These are phyloP conservation scores for Apiotrichum montevideense DNA, from an alignment of 1,284 basidiomycete species.

Conservation along the genomic window DNA sequence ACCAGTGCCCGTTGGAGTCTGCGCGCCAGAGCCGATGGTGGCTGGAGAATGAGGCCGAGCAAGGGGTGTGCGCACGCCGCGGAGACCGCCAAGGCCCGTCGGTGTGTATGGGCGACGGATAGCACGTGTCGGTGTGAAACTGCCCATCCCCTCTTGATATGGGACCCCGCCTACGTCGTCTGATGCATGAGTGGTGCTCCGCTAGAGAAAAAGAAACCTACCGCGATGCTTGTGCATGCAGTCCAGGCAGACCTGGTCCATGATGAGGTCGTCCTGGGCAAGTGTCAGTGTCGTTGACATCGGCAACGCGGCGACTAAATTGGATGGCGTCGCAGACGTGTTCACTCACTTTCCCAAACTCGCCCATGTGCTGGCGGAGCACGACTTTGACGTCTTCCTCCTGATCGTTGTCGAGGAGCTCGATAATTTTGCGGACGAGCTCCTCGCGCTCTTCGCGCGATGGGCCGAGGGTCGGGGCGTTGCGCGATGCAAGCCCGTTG, in stretches of 20 bases:
- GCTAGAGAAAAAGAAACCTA: conserved; percentile 42
- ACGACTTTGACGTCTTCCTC: conserved; percentile 75
- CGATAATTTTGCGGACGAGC: conserved; percentile 63
- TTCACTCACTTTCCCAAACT: conserved; percentile 60
- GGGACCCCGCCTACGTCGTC: conserved; percentile 43
- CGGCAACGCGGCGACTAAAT: neutral
- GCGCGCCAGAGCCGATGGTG: conserved; percentile 17
- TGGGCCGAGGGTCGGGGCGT: neutral
- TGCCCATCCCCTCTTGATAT: conserved; percentile 27
- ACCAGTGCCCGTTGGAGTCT: conserved; percentile 49
- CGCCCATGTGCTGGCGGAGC: conserved; percentile 62
- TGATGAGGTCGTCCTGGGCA: conserved; percentile 40
- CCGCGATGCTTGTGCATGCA: conserved; percentile 50
- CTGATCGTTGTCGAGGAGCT: conserved; percentile 67
- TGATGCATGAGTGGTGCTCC: conserved; percentile 11
- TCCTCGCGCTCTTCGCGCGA: conserved; percentile 40
- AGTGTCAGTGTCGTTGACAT: conserved; percentile 1
- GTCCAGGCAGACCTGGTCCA: conserved; percentile 47
- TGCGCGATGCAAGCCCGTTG: neutral
- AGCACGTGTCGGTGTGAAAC: conserved; percentile 34
- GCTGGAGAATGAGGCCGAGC: conserved; percentile 38
- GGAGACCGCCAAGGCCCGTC: conserved; percentile 42
- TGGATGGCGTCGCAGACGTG: neutral
- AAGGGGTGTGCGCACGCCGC: conserved; percentile 35
- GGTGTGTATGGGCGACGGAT: conserved; percentile 43